Evolutionary conservation across 768 basidiomycete genomes (phyloP), one percentile per base, ranked within the genome.

Genomic region (Leccinum pellstonianum): DNA sequence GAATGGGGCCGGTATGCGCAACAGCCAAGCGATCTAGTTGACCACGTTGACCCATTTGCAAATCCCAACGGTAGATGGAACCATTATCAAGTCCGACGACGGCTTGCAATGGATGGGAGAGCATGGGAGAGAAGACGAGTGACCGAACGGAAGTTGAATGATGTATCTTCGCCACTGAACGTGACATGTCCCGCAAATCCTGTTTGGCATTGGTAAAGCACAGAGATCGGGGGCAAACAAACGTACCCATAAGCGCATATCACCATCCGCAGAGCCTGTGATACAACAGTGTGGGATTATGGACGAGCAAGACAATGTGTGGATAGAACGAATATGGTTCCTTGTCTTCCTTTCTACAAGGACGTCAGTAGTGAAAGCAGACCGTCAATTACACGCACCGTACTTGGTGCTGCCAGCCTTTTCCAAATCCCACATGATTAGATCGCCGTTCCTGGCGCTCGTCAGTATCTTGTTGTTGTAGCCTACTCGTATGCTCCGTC

Each of bases 391-490:
- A 64, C 54, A 70, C 81, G 53, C 66, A 92, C 90, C 90, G 65
- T 83, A 89, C 75, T 91, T 92, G 46, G 83, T 81, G 3, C 77
- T 68, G 3, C 88, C 86, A 21, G 80, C 72, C 70, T 85, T 88
- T 64, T 86, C 83, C 29, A 91, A 64, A 69, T 92, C 90, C 91
- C 91, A 93, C 79, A 91, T 83, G 31, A 91, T 88, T 38, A 93
- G 80, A 55, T 92, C 91, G 1, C 91, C 91, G 62, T 91, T 92
- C 15, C 87, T 77, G 2, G 88, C 88, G 66, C 90, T 90, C 3
- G 91, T 92, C 21, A 93, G 71, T 52, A 92, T 83, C 74, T 92
- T 93, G 71, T 86, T 85, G 69, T 77, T 84, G 74, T 84, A 90
- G 11, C 72, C 90, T 92, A 62, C 41, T 19, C 61, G 52, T 0